Evolutionary conservation across 2,329 filamentous ascomycete genomes (phyloP).

Genomic region (Zalaria sp.): DNA sequence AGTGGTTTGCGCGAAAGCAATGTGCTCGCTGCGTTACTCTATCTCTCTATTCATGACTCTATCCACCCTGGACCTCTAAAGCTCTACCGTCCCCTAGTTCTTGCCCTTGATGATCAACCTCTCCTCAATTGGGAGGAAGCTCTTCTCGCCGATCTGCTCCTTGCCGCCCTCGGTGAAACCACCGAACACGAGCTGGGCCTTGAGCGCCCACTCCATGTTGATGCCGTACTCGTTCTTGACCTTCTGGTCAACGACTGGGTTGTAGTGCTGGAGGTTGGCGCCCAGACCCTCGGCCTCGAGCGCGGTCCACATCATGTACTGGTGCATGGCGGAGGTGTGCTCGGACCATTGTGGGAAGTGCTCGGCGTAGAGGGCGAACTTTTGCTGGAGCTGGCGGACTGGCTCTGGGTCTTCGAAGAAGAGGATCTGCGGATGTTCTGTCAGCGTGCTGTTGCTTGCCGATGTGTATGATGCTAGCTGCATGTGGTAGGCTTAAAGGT

Average conservation of each 20-base stretch:
- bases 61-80: too few relatives aligned
- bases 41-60: too few relatives aligned
- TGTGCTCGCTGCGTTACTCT: too few relatives aligned
- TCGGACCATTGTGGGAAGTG: slow-evolving; percentile 64
- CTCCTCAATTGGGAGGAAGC: slow-evolving; percentile 5
- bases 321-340: slow-evolving; percentile 70
- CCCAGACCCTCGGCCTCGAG: slow-evolving; percentile 75
- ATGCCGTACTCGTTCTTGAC: slow-evolving; percentile 57
- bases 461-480: too few relatives aligned
- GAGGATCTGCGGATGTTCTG: slow-evolving; percentile 35
- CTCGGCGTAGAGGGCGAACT: slow-evolving; percentile 62
- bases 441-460: not conserved
- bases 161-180: slow-evolving; percentile 29
- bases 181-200: slow-evolving; percentile 70
- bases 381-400: slow-evolving; percentile 51
- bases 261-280: slow-evolving; percentile 88
- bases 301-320: slow-evolving; percentile 67
- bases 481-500: too few relatives aligned
- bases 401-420: slow-evolving; percentile 71
- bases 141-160: slow-evolving; percentile 6
- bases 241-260: slow-evolving; percentile 66
- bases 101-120: slow-evolving; percentile 4
- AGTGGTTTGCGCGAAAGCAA: too few relatives aligned
- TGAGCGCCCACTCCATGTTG: slow-evolving; percentile 59
- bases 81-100: not conserved